Conservation (phyloP, 2,329 filamentous ascomycete genomes). For the Stagonosporopsis cucurbitacearum region DNA sequence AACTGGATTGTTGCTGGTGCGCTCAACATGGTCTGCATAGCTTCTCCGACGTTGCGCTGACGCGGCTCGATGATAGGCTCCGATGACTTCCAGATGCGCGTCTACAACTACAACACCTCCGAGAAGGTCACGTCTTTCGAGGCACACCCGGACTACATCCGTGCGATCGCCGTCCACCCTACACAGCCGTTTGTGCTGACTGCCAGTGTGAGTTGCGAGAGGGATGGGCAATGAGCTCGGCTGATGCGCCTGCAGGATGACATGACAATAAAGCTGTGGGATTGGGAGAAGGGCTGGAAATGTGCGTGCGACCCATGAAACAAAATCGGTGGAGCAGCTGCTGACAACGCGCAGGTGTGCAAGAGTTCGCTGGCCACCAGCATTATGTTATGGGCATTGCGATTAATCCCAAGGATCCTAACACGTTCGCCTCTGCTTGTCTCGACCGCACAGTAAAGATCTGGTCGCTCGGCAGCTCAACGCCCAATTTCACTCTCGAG, state of each 20-base stretch:
- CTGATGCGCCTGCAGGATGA: constrained; percentile 43
- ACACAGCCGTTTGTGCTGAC: constrained; percentile 95
- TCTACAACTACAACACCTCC: constrained; percentile 98
- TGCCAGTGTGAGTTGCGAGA: constrained; percentile 64
- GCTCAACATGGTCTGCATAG: constrained; percentile 3
- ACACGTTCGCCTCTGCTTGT: constrained; percentile 91
- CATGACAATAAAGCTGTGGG: constrained; percentile 85
- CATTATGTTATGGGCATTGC: constrained; percentile 97
- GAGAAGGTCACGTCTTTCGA: constrained; percentile 98
- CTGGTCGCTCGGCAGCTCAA: constrained; percentile 93
- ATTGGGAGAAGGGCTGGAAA: constrained; percentile 99
- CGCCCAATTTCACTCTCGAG: constrained; percentile 94
- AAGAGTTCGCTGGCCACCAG: constrained; percentile 93
- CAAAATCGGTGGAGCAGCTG: background rate
- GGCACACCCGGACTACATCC: constrained; percentile 97
- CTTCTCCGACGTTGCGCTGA: constrained; percentile 22
- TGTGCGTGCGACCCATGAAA: constrained; percentile 55
- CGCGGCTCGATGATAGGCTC: constrained; percentile 54
- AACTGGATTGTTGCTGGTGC: constrained; percentile 95
- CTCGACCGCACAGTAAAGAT: constrained; percentile 97
- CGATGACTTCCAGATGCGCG: constrained; percentile 83
- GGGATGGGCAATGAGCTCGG: constrained; percentile 1
- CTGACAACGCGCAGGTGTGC: constrained; percentile 61
- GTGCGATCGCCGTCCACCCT: constrained; percentile 93
- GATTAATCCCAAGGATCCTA: constrained; percentile 87